phyloP scores from a whole-genome alignment of 2,329 filamentous ascomycete species.

The Paecilomyces dactylethromorphus region DNA sequence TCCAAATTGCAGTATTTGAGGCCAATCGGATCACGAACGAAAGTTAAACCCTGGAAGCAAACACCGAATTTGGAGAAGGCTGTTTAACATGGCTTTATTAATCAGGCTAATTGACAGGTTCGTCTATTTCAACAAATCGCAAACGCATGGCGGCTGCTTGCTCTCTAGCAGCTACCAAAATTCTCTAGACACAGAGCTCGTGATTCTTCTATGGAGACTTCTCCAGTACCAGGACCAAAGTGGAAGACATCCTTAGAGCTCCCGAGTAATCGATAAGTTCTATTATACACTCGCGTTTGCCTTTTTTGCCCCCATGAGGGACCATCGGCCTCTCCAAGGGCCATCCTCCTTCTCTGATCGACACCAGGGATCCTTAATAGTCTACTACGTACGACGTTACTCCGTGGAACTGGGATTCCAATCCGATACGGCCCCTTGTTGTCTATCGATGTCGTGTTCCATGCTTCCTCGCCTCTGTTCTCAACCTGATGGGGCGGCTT shows the following conservation, averaged over 20 bases:
- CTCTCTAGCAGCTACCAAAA: not conserved
- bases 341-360: not conserved
- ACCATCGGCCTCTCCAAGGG: not conserved
- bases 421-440: conserved; percentile 16
- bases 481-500: conserved; percentile 23
- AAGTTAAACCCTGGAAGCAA: not conserved
- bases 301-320: not conserved
- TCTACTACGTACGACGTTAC: conserved; percentile 28
- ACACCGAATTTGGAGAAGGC: not conserved
- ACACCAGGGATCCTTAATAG: not conserved
- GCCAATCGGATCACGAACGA: not conserved
- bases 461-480: conserved; percentile 9
- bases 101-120: not conserved
- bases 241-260: not conserved
- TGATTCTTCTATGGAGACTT: not conserved
- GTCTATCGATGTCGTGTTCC: conserved; percentile 11
- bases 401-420: conserved; percentile 29
- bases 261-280: not conserved
- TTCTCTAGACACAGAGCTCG: not conserved
- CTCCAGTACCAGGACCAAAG: not conserved
- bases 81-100: not conserved
- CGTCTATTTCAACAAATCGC: not conserved
- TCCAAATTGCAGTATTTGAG: not conserved
- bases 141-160: not conserved
- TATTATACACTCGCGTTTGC: not conserved